phyloP scores from a whole-genome alignment of 2,329 filamentous ascomycete species.

The Epichloe hybrida region DNA sequence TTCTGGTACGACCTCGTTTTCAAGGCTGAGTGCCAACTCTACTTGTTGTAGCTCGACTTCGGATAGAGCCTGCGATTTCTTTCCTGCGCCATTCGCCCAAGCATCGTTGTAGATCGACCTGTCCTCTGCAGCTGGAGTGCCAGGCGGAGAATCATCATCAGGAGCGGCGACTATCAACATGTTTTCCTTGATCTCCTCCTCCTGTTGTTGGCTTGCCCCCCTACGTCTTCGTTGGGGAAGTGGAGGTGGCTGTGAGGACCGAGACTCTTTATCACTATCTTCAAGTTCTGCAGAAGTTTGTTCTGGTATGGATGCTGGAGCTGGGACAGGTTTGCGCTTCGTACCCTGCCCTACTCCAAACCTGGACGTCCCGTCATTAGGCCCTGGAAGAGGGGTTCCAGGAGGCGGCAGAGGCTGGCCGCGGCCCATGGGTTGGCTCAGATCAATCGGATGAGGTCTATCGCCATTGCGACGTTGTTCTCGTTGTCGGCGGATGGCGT shows the following conservation, averaged over 20 bases:
- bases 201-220: slow-evolving; percentile 22
- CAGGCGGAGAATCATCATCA: slow-evolving; percentile 43
- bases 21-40: neutral
- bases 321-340: slow-evolving; percentile 50
- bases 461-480: slow-evolving; percentile 25
- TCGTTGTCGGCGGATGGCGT: slow-evolving; percentile 38
- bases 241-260: slow-evolving; percentile 23
- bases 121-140: slow-evolving; percentile 32
- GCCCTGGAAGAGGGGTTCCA: slow-evolving; percentile 59
- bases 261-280: slow-evolving; percentile 16
- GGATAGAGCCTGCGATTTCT: slow-evolving; percentile 4
- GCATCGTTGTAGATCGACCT: slow-evolving; percentile 7
- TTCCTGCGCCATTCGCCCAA: slow-evolving; percentile 6
- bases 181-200: slow-evolving; percentile 30
- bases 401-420: slow-evolving; percentile 72
- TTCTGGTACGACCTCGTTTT: neutral
- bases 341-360: slow-evolving; percentile 43
- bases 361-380: slow-evolving; percentile 46
- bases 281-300: slow-evolving; percentile 9
- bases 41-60: neutral
- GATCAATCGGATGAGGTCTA: slow-evolving; percentile 25
- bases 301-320: slow-evolving; percentile 27
- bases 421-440: slow-evolving; percentile 62
- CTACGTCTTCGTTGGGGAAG: slow-evolving; percentile 33
- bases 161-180: slow-evolving; percentile 54